Base-by-base conservation (phyloP, 2,329 filamentous ascomycete species). In the Apiospora arundinis region DNA sequence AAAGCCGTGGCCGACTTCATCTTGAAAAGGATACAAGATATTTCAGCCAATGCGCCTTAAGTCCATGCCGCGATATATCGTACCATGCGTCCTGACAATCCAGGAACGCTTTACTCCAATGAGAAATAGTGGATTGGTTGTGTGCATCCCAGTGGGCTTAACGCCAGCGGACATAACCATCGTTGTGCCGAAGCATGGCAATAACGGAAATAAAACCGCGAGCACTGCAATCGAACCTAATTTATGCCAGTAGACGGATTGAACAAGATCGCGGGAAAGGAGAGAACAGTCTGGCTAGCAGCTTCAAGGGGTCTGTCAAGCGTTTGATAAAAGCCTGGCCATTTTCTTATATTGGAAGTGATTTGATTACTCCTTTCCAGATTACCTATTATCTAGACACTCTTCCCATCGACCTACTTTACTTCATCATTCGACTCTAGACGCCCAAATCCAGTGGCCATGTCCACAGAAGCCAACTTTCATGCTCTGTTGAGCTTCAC, bases 1-100 rank as follows among this genome's bases (percentile, higher is more conserved):
- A 79, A 75, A 60, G 80, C 83, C 25, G 83, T 88, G 70, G 83
- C 85, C 18, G 80, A 83, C 40, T 85, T 84, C 69, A 81, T 89
- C 71, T 49, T 42, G 4, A 42, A 42, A 18, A 67, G 68, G 28
- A 70, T 73, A 21, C 7, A 69, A 18, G 67, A 48, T 7, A 25
- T 42, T 12, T 3, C 32, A 11, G 32, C 18, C 18, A 63, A 63
- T 21, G 9, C 18, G 18, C 32, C 56, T 2, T 63, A 12, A 23
- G 3, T 23, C 11, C 1, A 14, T n/a, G 9, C 32, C 14, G 3
- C 11, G 7, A 40, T n/a, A 63, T 12, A 12, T 12, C 18, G 9
- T n/a, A 9, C 12, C 9, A 4, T 63, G 28, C 21, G 9, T 37
- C 32, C 25, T 21, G 52, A 8, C 7, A n/a, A 37, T 2, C 9